Evolutionary conservation across 805 yeast species (phyloP), one percentile per base, ranked within the genome.

Genomic region (Wickerhamomyces silvicola): DNA sequence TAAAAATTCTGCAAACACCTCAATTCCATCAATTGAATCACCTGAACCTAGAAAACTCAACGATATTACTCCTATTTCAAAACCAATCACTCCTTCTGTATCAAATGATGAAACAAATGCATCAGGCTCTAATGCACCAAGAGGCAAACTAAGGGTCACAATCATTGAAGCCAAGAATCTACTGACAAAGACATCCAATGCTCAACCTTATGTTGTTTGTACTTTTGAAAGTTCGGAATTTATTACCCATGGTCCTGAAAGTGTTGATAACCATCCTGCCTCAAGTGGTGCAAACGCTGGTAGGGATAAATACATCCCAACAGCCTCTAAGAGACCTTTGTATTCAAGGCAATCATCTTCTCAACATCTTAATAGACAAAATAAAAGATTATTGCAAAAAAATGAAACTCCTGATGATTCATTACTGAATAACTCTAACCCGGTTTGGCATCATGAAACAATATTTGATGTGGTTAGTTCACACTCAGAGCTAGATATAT

Each of bases 371-470:
- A 54, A 60, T 35, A 56, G 62, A 41, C 36, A 30, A 25, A 42
- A 35, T 24, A 46, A 29, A 37, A 41, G 42, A 32, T 17, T n/a
- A 15, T 15, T 9, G 18, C 32, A 10, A 16, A 21, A 31, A 16
- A 38, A 38, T 28, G 39, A 42, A 20, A 28, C 45, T 9, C 13
- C 15, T 3, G 28, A 28, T 15, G 39, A 46, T 13, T 29, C 38
- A 5, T 38, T 51, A 22, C 48, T 56, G 18, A 60, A 60, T 38
- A 62, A 59, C 6, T 53, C 78, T 11, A 81, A 81, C 52, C 95
- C 96, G 11, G 64, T 72, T 20, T 90, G 97, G 95, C 82, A 84
- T 52, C 95, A 88, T 57, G 86, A 86, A 54, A 90, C 97, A 10
- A 75, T 77, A 10, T 90, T 92, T 53, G 98, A 90, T 56, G 95